Evolutionary conservation across 1,284 basidiomycete species (phyloP), one percentile per base, ranked within the genome.

Genomic region (Ceratobasidium sp.): DNA sequence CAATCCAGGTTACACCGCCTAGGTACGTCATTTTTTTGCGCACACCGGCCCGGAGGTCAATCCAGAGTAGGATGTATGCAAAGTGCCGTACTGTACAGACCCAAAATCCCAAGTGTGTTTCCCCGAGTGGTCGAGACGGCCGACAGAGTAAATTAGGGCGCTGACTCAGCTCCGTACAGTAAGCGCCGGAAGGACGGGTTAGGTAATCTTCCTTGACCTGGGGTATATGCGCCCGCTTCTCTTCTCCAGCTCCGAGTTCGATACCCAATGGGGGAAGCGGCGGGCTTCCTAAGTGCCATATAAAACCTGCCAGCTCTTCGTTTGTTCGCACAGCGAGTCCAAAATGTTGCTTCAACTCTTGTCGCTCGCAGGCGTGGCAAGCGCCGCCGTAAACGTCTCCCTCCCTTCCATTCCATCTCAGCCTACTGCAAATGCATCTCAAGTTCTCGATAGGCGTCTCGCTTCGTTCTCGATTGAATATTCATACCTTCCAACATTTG

Each of bases 391-490:
- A 15, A 72, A 62, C 51, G 53, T 72, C 29, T 51, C 57, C 1
- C 69, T 72, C 24, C 69, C 69, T 24, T 45, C 45, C 2, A 60
- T 72, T 29, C 69, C 69, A 48, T 29, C 69, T 22, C 24, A 29
- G 24, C 50, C 69, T 22, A 45, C 59, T 5, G 1, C 48, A 11
- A 50, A 47, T n/a, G 80, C 81, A 14, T 82, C 82, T 33, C 81
- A 81, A 75, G 36, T 77, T 14, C 77, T 84, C 2, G 81, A 82
- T 69, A 79, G 77, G 0, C 76, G 79, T 19, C 80, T 83, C 11
- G 80, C 82, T 14, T 81, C 81, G 1, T 81, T 84, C 65, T 82
- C 81, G 0, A 81, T 84, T 66, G 83, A 84, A 76, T 80, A 81
- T 56, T 79, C 81, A 9, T 83, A 81, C 73, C 73, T 84, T 44